Base-by-base conservation (phyloP, 1,284 basidiomycete species). In the Pascua sp. region DNA sequence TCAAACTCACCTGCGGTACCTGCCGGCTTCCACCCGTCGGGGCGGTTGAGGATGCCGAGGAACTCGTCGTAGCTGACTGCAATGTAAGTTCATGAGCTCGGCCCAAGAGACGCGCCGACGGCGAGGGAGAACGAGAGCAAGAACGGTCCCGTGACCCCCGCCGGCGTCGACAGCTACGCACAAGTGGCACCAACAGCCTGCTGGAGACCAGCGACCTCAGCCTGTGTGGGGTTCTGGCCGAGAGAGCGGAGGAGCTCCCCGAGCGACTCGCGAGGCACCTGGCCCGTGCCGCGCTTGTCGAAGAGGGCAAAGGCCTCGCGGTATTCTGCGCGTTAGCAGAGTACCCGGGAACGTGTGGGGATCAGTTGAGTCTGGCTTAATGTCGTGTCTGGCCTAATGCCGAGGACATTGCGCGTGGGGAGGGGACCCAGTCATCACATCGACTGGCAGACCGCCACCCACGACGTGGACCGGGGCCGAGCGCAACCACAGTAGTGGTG, bases 211-310 rank as follows among this genome's bases (percentile, higher is more conserved):
- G 85, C 84, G 1, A 98, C 93, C 78, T 98, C 93, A 32, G 91
- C 89, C 77, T 98, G 95, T 0, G 96, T 98, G 8, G 95, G 95
- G 77, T 98, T 98, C 81, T 98, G 95, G 1, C 96, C 96, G 1
- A 98, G 81, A 0, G 93, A 92, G 50, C 96, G 86, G 16, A 98
- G 81, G 8, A 98, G 85, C 78, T 98, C 95, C n/a, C 95, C 95
- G 1, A 98, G 81, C 0, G 87, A 89, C 66, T 94, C 90, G 15
- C 89, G 81, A 10, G 91, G 87, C 40, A 98, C 90, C 44, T 88
- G 83, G 16, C 93, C 92, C 2, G 89, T 91, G 38, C 95, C 94
- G 68, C 88, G 87, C 81, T 98, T 98, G 81, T 98, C 95, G 75
- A 98, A 98, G 32, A 98, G 86, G 39, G 93, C 92, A 72, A 98